phyloP scores from a whole-genome alignment of 352 stramenopile genomes.

The Pythium myriotylum region DNA sequence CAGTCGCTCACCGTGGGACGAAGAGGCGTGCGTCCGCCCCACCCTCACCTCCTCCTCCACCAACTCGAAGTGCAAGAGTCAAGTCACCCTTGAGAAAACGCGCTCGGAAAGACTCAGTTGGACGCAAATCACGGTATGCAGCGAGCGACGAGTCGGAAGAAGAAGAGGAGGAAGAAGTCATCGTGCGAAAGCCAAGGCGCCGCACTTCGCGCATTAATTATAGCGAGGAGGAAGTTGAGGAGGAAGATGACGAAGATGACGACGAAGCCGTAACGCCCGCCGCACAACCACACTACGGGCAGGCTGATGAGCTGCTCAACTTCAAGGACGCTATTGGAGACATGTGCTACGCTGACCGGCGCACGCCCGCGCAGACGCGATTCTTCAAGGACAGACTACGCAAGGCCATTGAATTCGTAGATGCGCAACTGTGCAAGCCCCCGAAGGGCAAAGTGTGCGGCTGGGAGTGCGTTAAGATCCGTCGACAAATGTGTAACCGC shows the following conservation, averaged over 20 bases:
- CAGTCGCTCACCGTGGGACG: neutral
- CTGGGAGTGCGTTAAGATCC: conserved; percentile 64
- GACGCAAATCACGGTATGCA: conserved; percentile 6
- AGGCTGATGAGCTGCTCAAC: conserved; percentile 52
- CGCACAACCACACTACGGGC: conserved; percentile 38
- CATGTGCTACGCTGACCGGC: conserved; percentile 63
- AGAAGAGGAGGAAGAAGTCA: conserved; percentile 33
- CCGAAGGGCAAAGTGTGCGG: conserved; percentile 46
- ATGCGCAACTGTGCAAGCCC: conserved; percentile 62
- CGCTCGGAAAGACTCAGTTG: conserved; percentile 12
- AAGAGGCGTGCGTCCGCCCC: conserved; percentile 18
- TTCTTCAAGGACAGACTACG: conserved; percentile 75
- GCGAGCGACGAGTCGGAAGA: conserved; percentile 26
- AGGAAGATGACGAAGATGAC: conserved; percentile 22
- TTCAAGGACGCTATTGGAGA: conserved; percentile 74
- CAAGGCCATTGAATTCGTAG: conserved; percentile 70
- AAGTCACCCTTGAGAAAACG: conserved; percentile 21
- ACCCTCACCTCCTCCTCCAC: conserved; percentile 4
- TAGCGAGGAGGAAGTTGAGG: conserved; percentile 18
- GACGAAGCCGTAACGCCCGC: conserved; percentile 12
- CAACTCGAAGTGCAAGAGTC: conserved; percentile 4
- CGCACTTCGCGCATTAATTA: conserved; percentile 13
- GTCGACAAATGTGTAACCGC: conserved; percentile 65
- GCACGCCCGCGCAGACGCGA: conserved; percentile 48
- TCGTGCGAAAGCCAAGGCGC: conserved; percentile 13